Percentiles rank a stretch among this genome's conserved stretches.
These are phyloP conservation scores for Dryadomyces sulphureus DNA, from an alignment of 2,329 filamentous ascomycete genomes.

Conservation along the genomic window DNA sequence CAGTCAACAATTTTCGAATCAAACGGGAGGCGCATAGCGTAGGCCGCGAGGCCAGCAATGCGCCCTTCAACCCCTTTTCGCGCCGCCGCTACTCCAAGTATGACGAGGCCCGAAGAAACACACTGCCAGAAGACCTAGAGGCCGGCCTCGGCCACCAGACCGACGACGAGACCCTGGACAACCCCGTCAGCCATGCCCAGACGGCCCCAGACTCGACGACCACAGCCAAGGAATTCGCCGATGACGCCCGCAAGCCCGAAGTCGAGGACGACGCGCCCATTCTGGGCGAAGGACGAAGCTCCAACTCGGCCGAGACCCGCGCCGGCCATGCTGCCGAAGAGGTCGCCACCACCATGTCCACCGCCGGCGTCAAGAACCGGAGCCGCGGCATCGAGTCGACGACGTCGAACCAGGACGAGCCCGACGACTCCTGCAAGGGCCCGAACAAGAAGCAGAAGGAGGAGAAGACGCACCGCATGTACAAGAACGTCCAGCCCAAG, in stretches of 20 bases:
- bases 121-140: constrained; percentile 21
- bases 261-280: not conserved
- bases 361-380: constrained; percentile 11
- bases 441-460: constrained; percentile 27
- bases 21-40: constrained; percentile 29
- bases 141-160: constrained; percentile 13
- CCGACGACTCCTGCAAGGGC: constrained; percentile 13
- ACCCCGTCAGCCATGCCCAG: constrained; percentile 19
- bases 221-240: not conserved
- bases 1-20: constrained; percentile 31
- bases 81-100: constrained; percentile 22
- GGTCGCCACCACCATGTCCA: not conserved
- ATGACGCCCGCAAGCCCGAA: not conserved
- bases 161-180: constrained; percentile 12
- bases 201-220: constrained; percentile 13
- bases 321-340: constrained; percentile 4
- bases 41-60: constrained; percentile 23
- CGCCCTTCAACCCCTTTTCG: constrained; percentile 29
- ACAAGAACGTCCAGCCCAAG: constrained; percentile 33
- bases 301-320: too few relatives aligned
- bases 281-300: constrained; percentile 1
- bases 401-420: constrained; percentile 1
- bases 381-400: constrained; percentile 13
- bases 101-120: constrained; percentile 14
- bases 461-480: constrained; percentile 23